Evolutionary conservation across 768 basidiomycete genomes (phyloP), one percentile per base, ranked within the genome.

Genomic region (Auricularia cornea): DNA sequence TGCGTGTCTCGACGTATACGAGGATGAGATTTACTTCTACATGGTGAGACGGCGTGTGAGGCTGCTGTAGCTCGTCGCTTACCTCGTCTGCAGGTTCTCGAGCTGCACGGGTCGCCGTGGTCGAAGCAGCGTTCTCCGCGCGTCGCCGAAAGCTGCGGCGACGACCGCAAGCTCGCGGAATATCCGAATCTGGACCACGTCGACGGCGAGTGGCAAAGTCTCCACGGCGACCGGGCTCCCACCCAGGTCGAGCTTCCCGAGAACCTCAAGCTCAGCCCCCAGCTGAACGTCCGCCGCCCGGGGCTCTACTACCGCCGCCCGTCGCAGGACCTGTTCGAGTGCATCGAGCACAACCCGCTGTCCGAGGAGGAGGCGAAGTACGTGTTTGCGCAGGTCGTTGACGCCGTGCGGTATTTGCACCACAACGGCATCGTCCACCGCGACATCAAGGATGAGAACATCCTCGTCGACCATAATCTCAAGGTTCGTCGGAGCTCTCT

Each of bases 361-460:
- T 82, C 84, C 14, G 94, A 96, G 74, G 77, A 76, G 57, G 85
- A 90, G 70, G 89, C 93, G 11, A 84, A 87, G 60, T 87, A 87
- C 74, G 86, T 97, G 67, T 94, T 96, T 72, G 79, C 81, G 35
- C 95, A 98, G 75, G 84, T 97, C 52, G 91, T 92, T 60, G 89
- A 93, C 62, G 90, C 87, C 40, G 89, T 94, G 5, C 75, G 83
- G 65, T 92, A 94, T 70, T 81, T 98, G 38, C 83, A 96, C 69
- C 77, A 79, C 56, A 87, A 84, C 64, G 92, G 94, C 30, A 90
- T 98, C 68, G 86, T 89, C 0, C 96, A 99, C 73, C 88, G 96
- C 44, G 96, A 99, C 72, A 87, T 99, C 69, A 99, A 99, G 72
- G 96, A 98, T 62, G 96, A 99, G 74, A 99, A 99, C 70, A 74